These are phyloP conservation scores for Ophiognomonia clavigignenti-juglandacearum DNA, from an alignment of 2,329 filamentous ascomycete genomes.

Conservation along the genomic window DNA sequence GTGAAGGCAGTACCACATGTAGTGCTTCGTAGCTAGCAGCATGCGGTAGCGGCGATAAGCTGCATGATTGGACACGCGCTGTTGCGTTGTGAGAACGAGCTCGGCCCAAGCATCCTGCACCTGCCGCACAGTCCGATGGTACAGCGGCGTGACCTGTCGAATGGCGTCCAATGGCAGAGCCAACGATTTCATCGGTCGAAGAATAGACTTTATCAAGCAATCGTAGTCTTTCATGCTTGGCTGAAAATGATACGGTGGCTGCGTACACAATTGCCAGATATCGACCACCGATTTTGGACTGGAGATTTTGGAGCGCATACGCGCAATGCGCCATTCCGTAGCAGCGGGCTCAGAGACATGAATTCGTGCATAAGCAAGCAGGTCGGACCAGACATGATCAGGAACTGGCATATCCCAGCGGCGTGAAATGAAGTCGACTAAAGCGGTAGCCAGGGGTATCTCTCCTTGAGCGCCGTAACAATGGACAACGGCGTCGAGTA, in stretches of 20 bases:
- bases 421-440: conserved; percentile 59
- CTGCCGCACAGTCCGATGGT: conserved; percentile 21
- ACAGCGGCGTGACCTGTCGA: conserved; percentile 23
- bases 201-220: conserved; percentile 34
- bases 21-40: conserved; percentile 24
- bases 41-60: conserved; percentile 20
- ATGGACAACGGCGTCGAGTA: conserved; percentile 65
- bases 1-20: conserved; percentile 28
- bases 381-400: conserved; percentile 55
- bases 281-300: conserved; percentile 38
- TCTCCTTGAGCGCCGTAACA: conserved; percentile 63
- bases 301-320: conserved; percentile 29
- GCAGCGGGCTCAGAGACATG: conserved; percentile 35
- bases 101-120: conserved; percentile 19
- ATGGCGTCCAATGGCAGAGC: conserved; percentile 22
- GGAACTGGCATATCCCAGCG: conserved; percentile 56
- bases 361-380: conserved; percentile 65
- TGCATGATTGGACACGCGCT: conserved; percentile 17
- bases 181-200: conserved; percentile 19
- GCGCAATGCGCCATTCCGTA: conserved; percentile 31
- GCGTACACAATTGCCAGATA: conserved; percentile 57
- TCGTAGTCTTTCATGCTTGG: conserved; percentile 55
- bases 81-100: conserved; percentile 20
- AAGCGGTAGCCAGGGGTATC: conserved; percentile 50
- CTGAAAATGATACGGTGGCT: conserved; percentile 48